These are phyloP conservation scores for Coelastrella sp. DNA, from an alignment of 139 green algal genomes.

Conservation along the genomic window DNA sequence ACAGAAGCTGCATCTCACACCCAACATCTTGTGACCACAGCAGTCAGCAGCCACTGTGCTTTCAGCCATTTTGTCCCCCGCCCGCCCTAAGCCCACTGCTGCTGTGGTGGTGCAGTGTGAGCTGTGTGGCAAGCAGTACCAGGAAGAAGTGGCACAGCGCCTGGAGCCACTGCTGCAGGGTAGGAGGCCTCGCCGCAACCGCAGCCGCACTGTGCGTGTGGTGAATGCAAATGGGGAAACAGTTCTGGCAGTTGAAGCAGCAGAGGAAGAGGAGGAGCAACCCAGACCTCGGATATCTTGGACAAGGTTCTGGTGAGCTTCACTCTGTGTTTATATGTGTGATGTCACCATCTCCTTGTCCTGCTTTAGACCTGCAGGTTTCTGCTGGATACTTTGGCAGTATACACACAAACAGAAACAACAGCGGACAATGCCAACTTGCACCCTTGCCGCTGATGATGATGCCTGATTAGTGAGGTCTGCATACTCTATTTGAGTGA, in stretches of 20 bases:
- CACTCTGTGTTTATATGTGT: no score
- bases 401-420: background rate
- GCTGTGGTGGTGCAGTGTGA: background rate
- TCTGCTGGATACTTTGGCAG: background rate
- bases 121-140: constrained; percentile 32
- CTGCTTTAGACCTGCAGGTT: background rate
- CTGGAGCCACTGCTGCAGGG: constrained; percentile 7
- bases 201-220: background rate
- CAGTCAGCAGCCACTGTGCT: no score
- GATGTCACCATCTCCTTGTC: background rate
- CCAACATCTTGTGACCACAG: no score
- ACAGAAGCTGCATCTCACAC: no score
- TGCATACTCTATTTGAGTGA: no score
- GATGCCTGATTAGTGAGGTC: no score
- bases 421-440: background rate
- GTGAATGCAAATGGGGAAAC: background rate
- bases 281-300: background rate
- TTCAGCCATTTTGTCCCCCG: no score
- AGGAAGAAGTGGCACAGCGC: background rate
- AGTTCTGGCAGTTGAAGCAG: background rate
- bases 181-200: background rate
- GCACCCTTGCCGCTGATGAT: background rate
- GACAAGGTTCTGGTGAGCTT: constrained; percentile 36
- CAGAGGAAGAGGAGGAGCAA: background rate
- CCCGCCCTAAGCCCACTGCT: no score